Evolutionary conservation across 2,329 filamentous ascomycete genomes (phyloP), one percentile per base, ranked within the genome.

Genomic region (Colletotrichum lini): DNA sequence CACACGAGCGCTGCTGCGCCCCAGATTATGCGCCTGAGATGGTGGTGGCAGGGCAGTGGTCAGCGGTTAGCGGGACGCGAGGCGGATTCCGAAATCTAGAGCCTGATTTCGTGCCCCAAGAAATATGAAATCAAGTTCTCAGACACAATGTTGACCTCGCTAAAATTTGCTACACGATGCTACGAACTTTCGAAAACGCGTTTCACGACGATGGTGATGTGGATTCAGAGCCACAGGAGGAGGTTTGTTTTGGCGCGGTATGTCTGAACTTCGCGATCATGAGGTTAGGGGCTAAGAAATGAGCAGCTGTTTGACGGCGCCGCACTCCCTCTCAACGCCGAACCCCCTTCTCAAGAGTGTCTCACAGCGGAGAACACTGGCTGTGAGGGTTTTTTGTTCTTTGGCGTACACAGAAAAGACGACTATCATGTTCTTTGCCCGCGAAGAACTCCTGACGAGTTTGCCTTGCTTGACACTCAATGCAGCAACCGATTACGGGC

Each of bases 201-300:
- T 59, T 35, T 21, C 2, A 12, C 6, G 21, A 15, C 3, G 40
- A 10, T 18, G 7, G 18, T 30, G 6, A 30, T 30, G 30, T 8
- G 30, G 9, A 9, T 7, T 7, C 8, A 30, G 6, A 30, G 30
- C 30, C 30, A 30, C 5, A 30, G 2, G 23, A 18, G 5, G 57
- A 59, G 23, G 42, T 59, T 30, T 59, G 57, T 12, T 59, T 59
- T n/a, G 42, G 42, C 23, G 57, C 57, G 13, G 57, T 59, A 18
- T 8, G 30, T 30, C 30, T 30, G 30, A 30, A 30, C 6, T 8
- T 8, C 7, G 7, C 6, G 1, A 30, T 30, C 30, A 2, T 8
- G 30, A 30, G 30, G 30, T 2, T 8, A 30, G 6, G 13, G 30
- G 21, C 15, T n/a, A 4, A 16, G 21, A n/a, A 49, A 16, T 49